Evolutionary conservation across 345 rosid species (phyloP), one percentile per base, ranked within the genome.

Genomic region (Salix dunnii): DNA sequence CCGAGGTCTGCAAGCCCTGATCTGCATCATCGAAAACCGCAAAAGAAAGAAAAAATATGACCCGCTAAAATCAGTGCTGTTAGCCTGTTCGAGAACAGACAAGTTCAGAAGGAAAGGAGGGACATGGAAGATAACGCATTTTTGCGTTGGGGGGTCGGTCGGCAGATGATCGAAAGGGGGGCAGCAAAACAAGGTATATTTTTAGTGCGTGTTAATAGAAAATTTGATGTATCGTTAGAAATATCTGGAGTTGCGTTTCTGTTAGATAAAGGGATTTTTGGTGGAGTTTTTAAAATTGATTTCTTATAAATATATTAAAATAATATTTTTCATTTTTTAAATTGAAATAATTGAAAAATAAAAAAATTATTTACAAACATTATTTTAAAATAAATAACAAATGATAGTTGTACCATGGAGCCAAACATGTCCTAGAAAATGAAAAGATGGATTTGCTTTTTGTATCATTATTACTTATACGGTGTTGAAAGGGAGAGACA

Each of bases 1-100:
- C 86, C 74, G 66, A 72, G 81, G 72, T 79, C 70, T 79, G 84
- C 83, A 81, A 79, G 78, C 78, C 82, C 82, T 72, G 72, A 62
- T 48, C 78, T 70, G 83, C 86, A 84, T 84, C 79, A 23, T 62
- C 51, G 40, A 11, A 3, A 67, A n/a, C 27, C 20, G 12, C 31
- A 42, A 27, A 13, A 8, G 1, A 38, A 74, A 35, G 40, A 16
- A 3, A 77, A 62, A 63, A 4, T 4, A 10, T 7, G 23, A 42
- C 25, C 67, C 38, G 21, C 65, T 21, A 53, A 25, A 67, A 76
- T 38, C 3, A 74, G 51, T 33, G 18, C 0, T 42, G 71, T 31
- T 2, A 8, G 42, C 14, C 1, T 30, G 71, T 43, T 2, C 9
- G 43, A 51, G 71, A 36, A 49, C 35, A 55, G 49, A 58, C 5